Evolutionary conservation across 768 basidiomycete genomes (phyloP), one percentile per base, ranked within the genome.

Genomic region (Lactarius indigo): DNA sequence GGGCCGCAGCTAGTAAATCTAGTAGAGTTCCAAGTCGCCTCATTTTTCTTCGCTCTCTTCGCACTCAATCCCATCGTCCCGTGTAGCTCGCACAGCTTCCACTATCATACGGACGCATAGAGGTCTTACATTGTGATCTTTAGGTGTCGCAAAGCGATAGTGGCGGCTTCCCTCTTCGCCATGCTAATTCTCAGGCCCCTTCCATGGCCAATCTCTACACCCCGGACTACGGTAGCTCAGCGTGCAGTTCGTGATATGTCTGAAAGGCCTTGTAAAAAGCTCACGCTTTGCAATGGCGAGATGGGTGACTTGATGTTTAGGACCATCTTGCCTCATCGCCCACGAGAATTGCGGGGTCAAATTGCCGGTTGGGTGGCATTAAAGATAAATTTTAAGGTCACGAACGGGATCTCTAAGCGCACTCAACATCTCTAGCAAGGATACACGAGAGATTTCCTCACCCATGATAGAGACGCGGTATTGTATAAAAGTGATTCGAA

Each of bases 201-300:
- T 12, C 66, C 58, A 12, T 0, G 8, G 13, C 66, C 62, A 59
- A 64, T 56, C 1, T 17, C 2, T 15, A 1, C 26, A 5, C 62
- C 58, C 18, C 30, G 13, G 2, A 64, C 66, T 67, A 23, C 26
- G 41, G 13, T 41, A 23, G 2, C 15, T 67, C 39, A 67, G 62
- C 50, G 2, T 39, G 47, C 35, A 52, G 39, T 59, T n/a, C 9
- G 54, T 28, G 31, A 26, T 13, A 18, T 2, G 28, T 26, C 17
- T 1, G 35, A 54, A 26, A 37, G 18, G 26, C n/a, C 2, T 37
- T 37, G 12, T 37, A 35, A 44, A 26, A 35, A 37, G 31, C 58
- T 63, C 58, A 67, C 66, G 42, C 20, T 26, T 57, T 10, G 18
- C 56, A 0, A 5, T 13, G 23, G 31, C 31, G 31, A 6, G 10